Evolutionary conservation across 306 rosid species (phyloP).

Genomic region (Biancaea sappan): DNA sequence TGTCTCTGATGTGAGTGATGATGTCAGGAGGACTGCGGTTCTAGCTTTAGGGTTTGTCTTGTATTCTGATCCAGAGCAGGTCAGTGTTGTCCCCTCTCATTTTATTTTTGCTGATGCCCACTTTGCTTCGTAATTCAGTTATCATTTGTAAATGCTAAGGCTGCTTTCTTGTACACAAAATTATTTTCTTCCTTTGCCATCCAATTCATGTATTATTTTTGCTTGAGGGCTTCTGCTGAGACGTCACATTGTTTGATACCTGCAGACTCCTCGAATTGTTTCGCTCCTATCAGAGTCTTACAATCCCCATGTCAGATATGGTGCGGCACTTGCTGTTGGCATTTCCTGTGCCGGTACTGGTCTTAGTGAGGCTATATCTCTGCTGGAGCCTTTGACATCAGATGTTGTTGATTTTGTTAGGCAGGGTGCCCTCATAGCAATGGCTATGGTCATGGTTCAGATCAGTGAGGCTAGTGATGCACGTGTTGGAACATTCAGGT

Average conservation of each 20-base stretch:
- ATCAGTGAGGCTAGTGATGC: slow-evolving; percentile 95
- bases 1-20: slow-evolving; percentile 97
- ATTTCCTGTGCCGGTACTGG: slow-evolving; percentile 99
- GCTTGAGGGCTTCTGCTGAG: slow-evolving; percentile 16
- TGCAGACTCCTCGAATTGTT: slow-evolving; percentile 94
- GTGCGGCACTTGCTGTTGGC: slow-evolving; percentile 99
- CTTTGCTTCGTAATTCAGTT: background rate
- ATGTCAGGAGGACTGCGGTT: slow-evolving; percentile 98
- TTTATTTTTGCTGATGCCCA: background rate
- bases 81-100: slow-evolving; percentile 35
- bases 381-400: slow-evolving; percentile 94
- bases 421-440: slow-evolving; percentile 98
- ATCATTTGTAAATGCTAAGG: background rate
- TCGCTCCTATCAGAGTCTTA: slow-evolving; percentile 94
- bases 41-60: slow-evolving; percentile 97
- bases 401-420: slow-evolving; percentile 99
- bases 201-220: background rate
- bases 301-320: slow-evolving; percentile 97
- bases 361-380: slow-evolving; percentile 93
- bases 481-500: slow-evolving; percentile 97
- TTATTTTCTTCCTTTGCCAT: background rate
- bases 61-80: slow-evolving; percentile 99
- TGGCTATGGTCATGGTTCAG: slow-evolving; percentile 99
- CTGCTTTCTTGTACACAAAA: background rate
- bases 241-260: slow-evolving; percentile 26